Evolutionary conservation across 352 stramenopile species (phyloP).

Genomic region (Globisporangium iwayamae): DNA sequence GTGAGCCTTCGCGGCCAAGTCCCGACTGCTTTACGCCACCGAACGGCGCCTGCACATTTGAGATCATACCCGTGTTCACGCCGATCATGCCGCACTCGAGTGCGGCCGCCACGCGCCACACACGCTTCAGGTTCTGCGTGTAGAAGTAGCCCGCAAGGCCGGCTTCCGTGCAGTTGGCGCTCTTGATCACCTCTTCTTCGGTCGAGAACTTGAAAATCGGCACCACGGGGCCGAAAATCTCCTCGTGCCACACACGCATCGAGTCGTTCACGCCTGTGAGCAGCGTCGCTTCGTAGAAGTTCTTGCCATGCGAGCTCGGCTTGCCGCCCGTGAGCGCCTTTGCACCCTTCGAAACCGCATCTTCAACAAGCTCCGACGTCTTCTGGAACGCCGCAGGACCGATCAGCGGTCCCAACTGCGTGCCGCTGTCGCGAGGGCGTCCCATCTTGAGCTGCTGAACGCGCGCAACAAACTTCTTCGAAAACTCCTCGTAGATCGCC

Average conservation of each 20-base stretch:
- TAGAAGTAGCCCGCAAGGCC: conserved; percentile 96
- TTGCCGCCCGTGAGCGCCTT: conserved; percentile 81
- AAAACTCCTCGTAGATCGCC: conserved; percentile 92
- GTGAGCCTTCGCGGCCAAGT: conserved; percentile 86
- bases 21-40: conserved; percentile 89
- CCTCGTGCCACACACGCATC: conserved; percentile 89
- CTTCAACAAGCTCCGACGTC: conserved; percentile 81
- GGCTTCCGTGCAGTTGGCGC: conserved; percentile 91
- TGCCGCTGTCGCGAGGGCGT: conserved; percentile 65
- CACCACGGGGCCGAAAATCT: conserved; percentile 97
- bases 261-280: conserved; percentile 76
- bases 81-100: conserved; percentile 95
- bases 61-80: conserved; percentile 91
- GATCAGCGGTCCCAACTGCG: conserved; percentile 95
- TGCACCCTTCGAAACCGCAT: conserved; percentile 91
- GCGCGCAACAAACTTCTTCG: conserved; percentile 63
- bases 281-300: conserved; percentile 96
- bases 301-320: conserved; percentile 43
- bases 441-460: conserved; percentile 88
- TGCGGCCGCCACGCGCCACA: conserved; percentile 78
- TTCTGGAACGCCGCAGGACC: conserved; percentile 86
- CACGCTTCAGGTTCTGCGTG: conserved; percentile 87
- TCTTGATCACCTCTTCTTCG: conserved; percentile 93
- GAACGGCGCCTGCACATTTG: conserved; percentile 86
- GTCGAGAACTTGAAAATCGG: conserved; percentile 91